Base-by-base conservation (phyloP, 768 basidiomycete species). In the Albatrellus ellisii region DNA sequence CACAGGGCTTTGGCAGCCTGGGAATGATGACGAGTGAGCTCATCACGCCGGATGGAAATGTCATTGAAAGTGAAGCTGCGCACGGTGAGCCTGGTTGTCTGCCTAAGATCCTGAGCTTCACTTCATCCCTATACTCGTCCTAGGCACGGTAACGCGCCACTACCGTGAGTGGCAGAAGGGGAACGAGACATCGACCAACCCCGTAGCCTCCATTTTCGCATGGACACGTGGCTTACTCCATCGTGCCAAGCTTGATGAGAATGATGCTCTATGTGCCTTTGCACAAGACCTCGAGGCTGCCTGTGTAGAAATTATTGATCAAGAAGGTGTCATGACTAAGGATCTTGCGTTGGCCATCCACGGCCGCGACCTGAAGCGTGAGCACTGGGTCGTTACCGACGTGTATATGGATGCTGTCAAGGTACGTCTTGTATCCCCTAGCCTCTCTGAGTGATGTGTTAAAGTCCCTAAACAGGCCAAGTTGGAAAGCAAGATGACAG, bases 1-100 rank as follows among this genome's bases (percentile, higher is more conserved):
- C 94, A 0, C 95, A 98, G 64, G 95, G 95, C 45, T 99, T 95
- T 58, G 95, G 95, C 44, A 79, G 74, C 35, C 67, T 99, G 34
- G 95, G 95, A 18, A 94, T 99, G 89, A 99, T 99, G 95, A 95
- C 90, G 15, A 80, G 76, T 31, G 92, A 97, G 59, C 72, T 95
- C 43, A 77, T 95, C 59, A 95, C 94, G 2, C 94, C 95, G 26
- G 91, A 95, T 55, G 95, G 95, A 20, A 66, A 79, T 57, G 72
- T 86, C 40, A 79, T 97, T 58, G 95, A 99, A 63, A 79, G 81
- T 51, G 95, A 99, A 63, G 95, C 95, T 36, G 94, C 94, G 9
- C 94, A 99, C 59, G 94, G 89, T 61, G 55, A 55, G 51, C 51
- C 4, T 17, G 29, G 12, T 4, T 31, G 12, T 7, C 12, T 7